Evolutionary conservation across 2,329 filamentous ascomycete genomes (phyloP), one percentile per base, ranked within the genome.

Genomic region (Penicillium sp.): DNA sequence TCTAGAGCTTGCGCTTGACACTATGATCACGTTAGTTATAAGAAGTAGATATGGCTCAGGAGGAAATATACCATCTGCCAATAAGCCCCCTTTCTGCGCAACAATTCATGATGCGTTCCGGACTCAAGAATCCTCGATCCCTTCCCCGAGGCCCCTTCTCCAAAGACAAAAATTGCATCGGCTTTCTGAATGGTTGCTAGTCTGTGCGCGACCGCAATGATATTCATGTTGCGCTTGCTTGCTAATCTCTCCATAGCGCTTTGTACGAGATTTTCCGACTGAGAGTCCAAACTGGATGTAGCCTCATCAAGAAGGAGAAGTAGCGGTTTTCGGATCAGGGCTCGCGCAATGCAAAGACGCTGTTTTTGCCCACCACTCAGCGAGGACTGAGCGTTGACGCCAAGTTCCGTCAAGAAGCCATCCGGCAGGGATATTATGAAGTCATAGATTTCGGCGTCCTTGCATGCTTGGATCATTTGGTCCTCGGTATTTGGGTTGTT

Each of bases 111-210:
- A 43, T 55, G 53, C 1, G 46, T 50, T 9, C 53, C 53, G 9
- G 45, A 13, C 27, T 55, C 53, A 35, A 55, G 39, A 23, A 55
- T 43, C 19, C 23, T 27, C 5, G 44, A 46, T 4, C 44, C 44
- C 11, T 29, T 27, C 29, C 44, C 44, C 16, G 13, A 16, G 25
- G 27, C 25, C 37, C 39, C 39, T 37, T 87, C 82, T 11, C 89
- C 88, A 48, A 95, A 84, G 0, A 93, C 89, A 65, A 90, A 91
- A 43, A 93, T 93, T n/a, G 87, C 78, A 70, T 93, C 87, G 1
- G 90, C 89, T 64, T 92, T 88, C 72, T 90, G 89, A 21, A 93
- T 86, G 13, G 89, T 93, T 0, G 88, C 88, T 49, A 93, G 78
- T 14, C 90, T 81, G 71, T 93, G 91, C 1, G 91, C 91, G 11